A percentile compares a stretch with the other conserved stretches of the same genome.
Evolutionary conservation across 2,329 filamentous ascomycete genomes (phyloP).

Genomic region (Periconia macrospinosa): DNA sequence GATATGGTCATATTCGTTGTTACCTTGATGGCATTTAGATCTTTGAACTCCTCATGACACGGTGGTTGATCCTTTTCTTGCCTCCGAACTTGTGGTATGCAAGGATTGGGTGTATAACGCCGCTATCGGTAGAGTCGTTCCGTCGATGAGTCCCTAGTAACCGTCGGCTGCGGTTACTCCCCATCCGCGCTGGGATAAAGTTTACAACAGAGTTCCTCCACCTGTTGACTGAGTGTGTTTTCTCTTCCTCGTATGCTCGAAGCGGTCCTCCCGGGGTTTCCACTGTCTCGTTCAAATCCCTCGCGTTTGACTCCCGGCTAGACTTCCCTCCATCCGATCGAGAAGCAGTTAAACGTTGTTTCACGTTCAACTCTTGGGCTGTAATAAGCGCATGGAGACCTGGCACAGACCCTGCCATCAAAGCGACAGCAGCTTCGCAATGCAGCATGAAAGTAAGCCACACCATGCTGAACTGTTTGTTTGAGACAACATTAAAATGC

Average conservation of each 20-base stretch:
- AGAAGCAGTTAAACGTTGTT: background rate
- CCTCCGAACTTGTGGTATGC: constrained; percentile 9
- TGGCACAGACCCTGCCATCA: constrained; percentile 12
- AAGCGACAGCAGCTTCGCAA: constrained; percentile 14
- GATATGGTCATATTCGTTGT: constrained; percentile 10
- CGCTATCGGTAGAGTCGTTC: constrained; percentile 5
- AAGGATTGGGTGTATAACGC: constrained; percentile 3
- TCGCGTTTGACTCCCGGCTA: background rate
- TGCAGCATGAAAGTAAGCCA: constrained; percentile 16
- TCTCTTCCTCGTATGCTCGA: background rate
- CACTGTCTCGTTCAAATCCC: background rate
- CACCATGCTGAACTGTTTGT: constrained; percentile 4
- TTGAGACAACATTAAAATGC: constrained; percentile 5
- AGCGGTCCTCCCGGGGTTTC: background rate
- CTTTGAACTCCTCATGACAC: background rate
- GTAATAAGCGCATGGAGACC: constrained; percentile 13
- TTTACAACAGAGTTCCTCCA: constrained; percentile 6
- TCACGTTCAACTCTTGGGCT: constrained; percentile 1
- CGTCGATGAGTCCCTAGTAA: background rate
- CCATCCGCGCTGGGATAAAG: constrained; percentile 2
- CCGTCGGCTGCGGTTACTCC: background rate
- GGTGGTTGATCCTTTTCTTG: constrained; percentile 4
- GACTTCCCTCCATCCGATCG: background rate
- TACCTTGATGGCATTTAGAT: background rate
- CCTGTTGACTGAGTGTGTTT: constrained; percentile 1